Base-by-base conservation (phyloP, 768 basidiomycete genomes). In the Clitopilus hobsonii region DNA sequence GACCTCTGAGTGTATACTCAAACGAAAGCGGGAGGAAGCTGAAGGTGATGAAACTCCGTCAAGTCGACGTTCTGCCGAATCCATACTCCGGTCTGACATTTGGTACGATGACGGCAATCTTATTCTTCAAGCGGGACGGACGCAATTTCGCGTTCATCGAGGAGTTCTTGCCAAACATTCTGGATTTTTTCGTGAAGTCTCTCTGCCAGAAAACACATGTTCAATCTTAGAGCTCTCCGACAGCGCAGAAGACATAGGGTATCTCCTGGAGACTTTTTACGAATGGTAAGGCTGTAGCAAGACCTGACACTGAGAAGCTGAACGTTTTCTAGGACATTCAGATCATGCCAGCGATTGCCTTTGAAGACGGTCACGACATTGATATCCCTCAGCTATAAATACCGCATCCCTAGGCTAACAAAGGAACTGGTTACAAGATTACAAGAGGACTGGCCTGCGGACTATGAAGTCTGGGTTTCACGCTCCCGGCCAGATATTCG, bases 101-200 rank as follows among this genome's bases (percentile, higher is more conserved):
- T 65, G 62, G 60, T 56, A 57, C 47, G 29, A 36, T 2, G 64
- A 65, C 49, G 64, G 62, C 20, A 65, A 58, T 38, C 51, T 65
- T 20, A 55, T 65, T 3, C 32, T 62, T 27, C 52, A 61, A 27
- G 61, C 60, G 18, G 22, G 36, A 16, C 8, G 52, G 0, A 60
- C 56, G 1, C 58, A 63, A 22, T 66, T 60, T 54, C 58, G 63
- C 20, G 62, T 63, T n/a, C 63, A 65, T 32, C 60, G 58, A 32
- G 56, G 57, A 22, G 53, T 66, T 16, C 55, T 66, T 13, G 41
- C 54, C 2, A 54, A 50, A 3, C 57, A 63, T 38, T 65, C 63
- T 22, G 49, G 49, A 2, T 52, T 63, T 24, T 65, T 66, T 36
- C 45, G 58, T 3, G 61, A 58, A 20, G 22, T 18, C 8, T 3